Evolutionary conservation across 306 rosid species (phyloP).

Genomic region (Casuarina equisetifolia): DNA sequence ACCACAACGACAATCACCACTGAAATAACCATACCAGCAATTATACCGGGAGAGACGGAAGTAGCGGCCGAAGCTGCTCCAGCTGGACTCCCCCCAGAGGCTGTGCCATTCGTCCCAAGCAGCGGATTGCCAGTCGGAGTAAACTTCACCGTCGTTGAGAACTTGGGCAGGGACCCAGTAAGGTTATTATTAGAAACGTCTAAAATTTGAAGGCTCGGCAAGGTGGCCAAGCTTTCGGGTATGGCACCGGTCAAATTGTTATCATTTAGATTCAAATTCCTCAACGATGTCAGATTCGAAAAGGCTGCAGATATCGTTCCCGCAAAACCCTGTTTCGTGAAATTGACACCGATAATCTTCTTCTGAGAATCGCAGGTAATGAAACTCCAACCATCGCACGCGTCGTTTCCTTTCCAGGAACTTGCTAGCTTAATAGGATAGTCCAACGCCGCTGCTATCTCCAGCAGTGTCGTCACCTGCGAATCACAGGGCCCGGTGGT

Average conservation of each 20-base stretch:
- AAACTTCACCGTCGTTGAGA: constrained; percentile 45
- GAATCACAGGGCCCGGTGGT: constrained; percentile 53
- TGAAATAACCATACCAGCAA: constrained; percentile 64
- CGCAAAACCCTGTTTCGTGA: constrained; percentile 34
- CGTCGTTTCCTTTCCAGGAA: constrained; percentile 49
- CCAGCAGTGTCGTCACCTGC: constrained; percentile 47
- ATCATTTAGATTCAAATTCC: constrained; percentile 37
- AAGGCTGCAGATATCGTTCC: constrained; percentile 74
- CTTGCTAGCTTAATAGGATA: constrained; percentile 44
- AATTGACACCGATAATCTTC: constrained; percentile 42
- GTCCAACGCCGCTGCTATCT: constrained; percentile 46
- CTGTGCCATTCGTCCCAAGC: constrained; percentile 50
- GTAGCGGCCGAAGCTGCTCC: not conserved
- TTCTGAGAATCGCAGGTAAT: constrained; percentile 40
- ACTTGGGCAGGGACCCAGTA: constrained; percentile 55
- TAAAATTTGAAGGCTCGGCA: constrained; percentile 49
- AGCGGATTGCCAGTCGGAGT: constrained; percentile 44
- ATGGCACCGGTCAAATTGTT: constrained; percentile 60
- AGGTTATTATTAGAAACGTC: constrained; percentile 70
- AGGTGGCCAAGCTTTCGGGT: constrained; percentile 40
- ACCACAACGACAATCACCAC: constrained; percentile 51
- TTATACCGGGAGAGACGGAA: constrained; percentile 48
- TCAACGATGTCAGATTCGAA: constrained; percentile 53
- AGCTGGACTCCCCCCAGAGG: constrained; percentile 31
- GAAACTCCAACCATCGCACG: constrained; percentile 47